Evolutionary conservation across 2,329 filamentous ascomycete species (phyloP), one percentile per base, ranked within the genome.

Genomic region (Aspergillus pseudoviridinutans): DNA sequence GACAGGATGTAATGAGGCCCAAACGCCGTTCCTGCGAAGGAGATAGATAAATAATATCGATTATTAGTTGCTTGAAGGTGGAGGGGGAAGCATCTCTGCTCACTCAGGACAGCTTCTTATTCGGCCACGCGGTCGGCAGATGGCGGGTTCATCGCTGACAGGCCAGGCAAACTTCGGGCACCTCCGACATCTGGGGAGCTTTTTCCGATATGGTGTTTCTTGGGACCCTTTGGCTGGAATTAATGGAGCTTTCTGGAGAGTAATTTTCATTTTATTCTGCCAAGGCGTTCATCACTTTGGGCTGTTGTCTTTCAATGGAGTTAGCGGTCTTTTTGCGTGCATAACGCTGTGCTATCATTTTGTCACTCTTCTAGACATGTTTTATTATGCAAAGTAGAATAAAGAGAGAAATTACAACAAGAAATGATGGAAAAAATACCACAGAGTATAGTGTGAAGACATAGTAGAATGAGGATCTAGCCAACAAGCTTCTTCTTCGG

Each of bases 41-140:
- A 38, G 44, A 47, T 17, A 27, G n/a, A 6, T 25, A 9, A 12
- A 24, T 22, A 46, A 42, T 22, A 42, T 9, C 41, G 20, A 9
- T 22, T 25, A 47, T 14, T 14, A 47, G 24, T 35, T 35, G 32
- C 32, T 17, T 35, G 32, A 35, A 17, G 4, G 32, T 38, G 22
- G 49, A 44, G 22, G 52, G 52, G 22, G 47, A 47, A 14, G 47
- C 28, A 55, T 50, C 53, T 24, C 32, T 32, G 46, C 35, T 35
- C 53, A 25, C 46, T 44, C 24, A 46, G 29, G 24, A 22, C 41
- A 42, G 14, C 8, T 44, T 46, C 9, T 49, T 24, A 47, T 28
- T 47, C 54, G 54, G 54, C 54, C 54, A 56, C 50, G 50, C 50
- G 51, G 55, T 47, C 59, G 59, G 58, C 61, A 61, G 51, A 55